phyloP scores from a whole-genome alignment of 371 early-diverging fungal genomes.

The Dipsacomyces acuminosporus region DNA sequence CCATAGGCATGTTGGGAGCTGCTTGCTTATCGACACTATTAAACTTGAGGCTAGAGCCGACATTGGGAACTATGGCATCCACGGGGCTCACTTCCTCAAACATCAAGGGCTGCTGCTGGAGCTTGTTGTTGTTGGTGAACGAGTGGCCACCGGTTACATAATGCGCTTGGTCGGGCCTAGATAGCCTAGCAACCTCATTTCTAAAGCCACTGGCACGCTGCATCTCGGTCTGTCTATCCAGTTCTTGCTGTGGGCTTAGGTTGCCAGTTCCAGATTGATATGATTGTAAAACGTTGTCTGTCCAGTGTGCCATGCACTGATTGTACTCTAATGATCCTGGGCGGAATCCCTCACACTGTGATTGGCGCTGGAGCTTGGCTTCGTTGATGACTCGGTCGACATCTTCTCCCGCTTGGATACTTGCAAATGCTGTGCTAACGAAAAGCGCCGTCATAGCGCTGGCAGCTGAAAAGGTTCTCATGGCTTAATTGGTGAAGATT shows the following conservation, averaged over 20 bases:
- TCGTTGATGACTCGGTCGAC: conserved; percentile 19
- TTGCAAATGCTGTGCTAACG: conserved; percentile 14
- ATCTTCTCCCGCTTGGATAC: conserved; percentile 12
- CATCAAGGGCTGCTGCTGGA: no score
- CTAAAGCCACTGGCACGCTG: conserved; percentile 14
- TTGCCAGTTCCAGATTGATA: conserved; percentile 18
- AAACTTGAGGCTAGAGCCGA: no score
- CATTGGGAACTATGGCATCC: no score
- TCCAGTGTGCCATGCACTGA: conserved; percentile 44
- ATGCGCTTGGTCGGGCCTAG: conserved; percentile 12
- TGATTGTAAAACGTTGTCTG: conserved; percentile 33
- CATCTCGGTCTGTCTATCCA: conserved; percentile 18
- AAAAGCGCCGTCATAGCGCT: conserved; percentile 33
- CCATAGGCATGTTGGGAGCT: no score
- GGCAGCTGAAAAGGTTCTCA: conserved; percentile 30
- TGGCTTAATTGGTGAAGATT: neutral
- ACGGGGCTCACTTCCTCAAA: no score
- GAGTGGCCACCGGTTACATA: conserved; percentile 20
- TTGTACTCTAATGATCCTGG: conserved; percentile 40
- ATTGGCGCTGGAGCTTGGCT: conserved; percentile 23
- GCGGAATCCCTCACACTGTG: conserved; percentile 27
- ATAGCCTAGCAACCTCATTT: conserved; percentile 15
- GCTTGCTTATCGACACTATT: no score
- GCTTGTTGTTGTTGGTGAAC: no score
- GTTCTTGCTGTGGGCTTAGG: conserved; percentile 25